These are phyloP conservation scores for Candida saitoana DNA, from an alignment of 805 yeast species.

Conservation along the genomic window DNA sequence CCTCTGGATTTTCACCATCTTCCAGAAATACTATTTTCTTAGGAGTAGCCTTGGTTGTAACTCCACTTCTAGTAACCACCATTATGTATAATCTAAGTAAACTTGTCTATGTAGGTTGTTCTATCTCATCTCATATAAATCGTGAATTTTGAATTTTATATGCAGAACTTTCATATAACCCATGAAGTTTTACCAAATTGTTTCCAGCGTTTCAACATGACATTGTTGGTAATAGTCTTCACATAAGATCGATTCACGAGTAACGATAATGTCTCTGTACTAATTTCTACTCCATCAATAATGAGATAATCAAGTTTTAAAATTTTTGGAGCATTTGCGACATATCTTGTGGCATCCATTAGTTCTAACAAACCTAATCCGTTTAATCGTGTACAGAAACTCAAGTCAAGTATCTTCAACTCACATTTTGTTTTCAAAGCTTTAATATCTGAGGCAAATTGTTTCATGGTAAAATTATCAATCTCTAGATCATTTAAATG, in stretches of 20 bases:
- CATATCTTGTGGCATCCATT: constrained; percentile 14
- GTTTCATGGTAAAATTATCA: constrained; percentile 30
- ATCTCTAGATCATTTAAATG: constrained; percentile 32
- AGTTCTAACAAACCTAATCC: constrained; percentile 38
- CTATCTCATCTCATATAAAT: constrained; percentile 8
- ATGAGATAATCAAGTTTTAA: constrained; percentile 18
- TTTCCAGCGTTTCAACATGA: constrained; percentile 26
- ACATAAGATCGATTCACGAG: constrained; percentile 17
- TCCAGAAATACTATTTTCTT: constrained; percentile 32
- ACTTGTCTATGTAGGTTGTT: background rate
- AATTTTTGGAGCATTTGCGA: background rate
- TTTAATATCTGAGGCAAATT: constrained; percentile 24
- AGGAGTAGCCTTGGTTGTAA: constrained; percentile 12
- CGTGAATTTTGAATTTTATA: background rate
- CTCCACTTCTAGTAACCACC: constrained; percentile 29
- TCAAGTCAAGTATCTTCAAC: constrained; percentile 30
- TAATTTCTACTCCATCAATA: constrained; percentile 33
- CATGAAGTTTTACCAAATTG: constrained; percentile 33
- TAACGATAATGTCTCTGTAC: constrained; percentile 22
- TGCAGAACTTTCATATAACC: constrained; percentile 7
- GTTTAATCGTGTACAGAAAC: constrained; percentile 29
- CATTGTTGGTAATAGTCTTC: constrained; percentile 20
- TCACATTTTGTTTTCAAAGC: constrained; percentile 8
- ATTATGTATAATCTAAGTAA: constrained; percentile 10
- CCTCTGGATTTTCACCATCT: constrained; percentile 17